Evolutionary conservation across 768 basidiomycete species (phyloP).

Genomic region (Lenzites betulinus): DNA sequence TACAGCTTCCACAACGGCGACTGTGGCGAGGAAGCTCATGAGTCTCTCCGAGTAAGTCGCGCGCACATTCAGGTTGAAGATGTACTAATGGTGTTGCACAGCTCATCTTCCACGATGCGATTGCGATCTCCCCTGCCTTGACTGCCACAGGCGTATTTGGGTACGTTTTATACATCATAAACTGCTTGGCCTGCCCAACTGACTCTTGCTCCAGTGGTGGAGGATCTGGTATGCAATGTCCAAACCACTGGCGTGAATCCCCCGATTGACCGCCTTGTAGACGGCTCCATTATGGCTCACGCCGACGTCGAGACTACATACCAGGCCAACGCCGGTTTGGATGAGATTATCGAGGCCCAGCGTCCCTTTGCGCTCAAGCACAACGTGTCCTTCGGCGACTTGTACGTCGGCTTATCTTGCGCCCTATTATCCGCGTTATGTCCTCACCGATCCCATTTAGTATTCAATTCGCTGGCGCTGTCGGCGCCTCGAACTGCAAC

Average conservation of each 20-base stretch:
- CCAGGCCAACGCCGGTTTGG: slow-evolving; percentile 27
- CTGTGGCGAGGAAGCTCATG: slow-evolving; percentile 31
- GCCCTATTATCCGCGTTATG: not conserved
- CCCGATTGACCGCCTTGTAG: not conserved
- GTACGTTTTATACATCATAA: slow-evolving; percentile 14
- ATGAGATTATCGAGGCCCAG: slow-evolving; percentile 20
- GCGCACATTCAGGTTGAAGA: slow-evolving; percentile 17
- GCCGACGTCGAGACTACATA: slow-evolving; percentile 17
- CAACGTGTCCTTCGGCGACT: slow-evolving; percentile 21
- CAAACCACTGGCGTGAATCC: slow-evolving; percentile 18
- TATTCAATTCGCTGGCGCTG: slow-evolving; percentile 33
- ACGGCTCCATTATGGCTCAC: slow-evolving; percentile 26
- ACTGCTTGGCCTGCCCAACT: too few relatives aligned
- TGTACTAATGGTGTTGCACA: slow-evolving; percentile 10
- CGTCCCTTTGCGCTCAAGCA: slow-evolving; percentile 17
- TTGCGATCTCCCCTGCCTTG: slow-evolving; percentile 22
- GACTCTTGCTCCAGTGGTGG: slow-evolving; percentile 9
- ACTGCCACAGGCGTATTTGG: slow-evolving; percentile 15
- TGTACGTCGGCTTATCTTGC: slow-evolving; percentile 10
- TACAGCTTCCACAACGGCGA: slow-evolving; percentile 35
- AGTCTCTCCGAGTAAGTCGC: slow-evolving; percentile 31
- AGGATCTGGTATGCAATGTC: slow-evolving; percentile 19
- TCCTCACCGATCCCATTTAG: slow-evolving; percentile 3
- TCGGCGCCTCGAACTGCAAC: slow-evolving; percentile 26
- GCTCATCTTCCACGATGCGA: slow-evolving; percentile 32